Evolutionary conservation across 495 filamentous ascomycete genomes (phyloP).

Genomic region (Penicillium goetzii): DNA sequence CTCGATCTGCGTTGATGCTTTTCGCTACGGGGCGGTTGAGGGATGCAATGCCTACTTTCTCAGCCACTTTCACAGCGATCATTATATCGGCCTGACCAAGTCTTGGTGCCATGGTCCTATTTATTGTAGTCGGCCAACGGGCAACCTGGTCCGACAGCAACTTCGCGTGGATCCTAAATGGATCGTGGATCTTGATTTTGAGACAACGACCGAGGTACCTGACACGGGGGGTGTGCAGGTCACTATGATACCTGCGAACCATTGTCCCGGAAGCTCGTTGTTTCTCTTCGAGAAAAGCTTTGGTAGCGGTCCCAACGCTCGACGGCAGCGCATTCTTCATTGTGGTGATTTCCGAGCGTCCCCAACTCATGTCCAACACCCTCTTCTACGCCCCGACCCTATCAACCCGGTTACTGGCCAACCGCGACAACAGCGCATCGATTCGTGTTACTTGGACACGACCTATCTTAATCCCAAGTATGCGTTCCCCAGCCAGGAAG

Average conservation of each 20-base stretch:
- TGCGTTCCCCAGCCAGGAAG: conserved; percentile 85
- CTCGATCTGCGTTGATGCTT: conserved; percentile 92
- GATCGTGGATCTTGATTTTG: conserved; percentile 85
- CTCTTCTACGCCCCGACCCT: conserved; percentile 74
- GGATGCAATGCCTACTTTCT: conserved; percentile 95
- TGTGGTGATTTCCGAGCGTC: conserved; percentile 96
- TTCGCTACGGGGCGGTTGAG: conserved; percentile 90
- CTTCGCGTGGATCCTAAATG: conserved; percentile 84
- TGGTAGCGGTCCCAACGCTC: conserved; percentile 59
- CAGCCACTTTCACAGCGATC: conserved; percentile 97
- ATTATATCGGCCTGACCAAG: conserved; percentile 88
- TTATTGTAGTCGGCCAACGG: conserved; percentile 92
- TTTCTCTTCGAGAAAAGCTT: conserved; percentile 87
- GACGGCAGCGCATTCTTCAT: conserved; percentile 79
- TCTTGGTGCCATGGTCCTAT: conserved; percentile 94
- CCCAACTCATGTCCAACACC: conserved; percentile 82
- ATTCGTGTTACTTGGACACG: conserved; percentile 95
- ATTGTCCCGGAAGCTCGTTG: conserved; percentile 92
- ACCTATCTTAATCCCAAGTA: conserved; percentile 97
- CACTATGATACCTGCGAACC: conserved; percentile 95
- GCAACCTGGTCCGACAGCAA: conserved; percentile 83
- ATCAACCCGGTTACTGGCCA: conserved; percentile 69
- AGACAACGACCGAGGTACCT: conserved; percentile 77
- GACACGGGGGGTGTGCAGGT: conserved; percentile 79
- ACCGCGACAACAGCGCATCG: conserved; percentile 79